Evolutionary conservation across 1,139 yeast species (phyloP).

Genomic region (Geotrichum europaeum): DNA sequence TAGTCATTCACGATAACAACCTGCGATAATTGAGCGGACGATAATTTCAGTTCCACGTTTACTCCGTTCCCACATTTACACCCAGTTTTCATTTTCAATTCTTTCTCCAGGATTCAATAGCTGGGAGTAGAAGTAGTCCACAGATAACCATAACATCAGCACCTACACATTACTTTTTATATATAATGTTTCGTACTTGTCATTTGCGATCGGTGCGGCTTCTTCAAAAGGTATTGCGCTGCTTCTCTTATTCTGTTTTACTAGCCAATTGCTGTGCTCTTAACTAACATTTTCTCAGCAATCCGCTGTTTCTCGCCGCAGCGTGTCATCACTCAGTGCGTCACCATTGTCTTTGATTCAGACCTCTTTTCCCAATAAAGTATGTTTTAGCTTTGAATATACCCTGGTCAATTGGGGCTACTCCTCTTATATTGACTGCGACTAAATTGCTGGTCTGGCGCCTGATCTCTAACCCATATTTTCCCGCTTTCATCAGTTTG

Average conservation of each 20-base stretch:
- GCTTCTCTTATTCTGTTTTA: neutral
- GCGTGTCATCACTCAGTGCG: neutral
- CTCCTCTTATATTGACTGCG: neutral
- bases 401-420: neutral
- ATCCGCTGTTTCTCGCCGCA: neutral
- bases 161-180: neutral
- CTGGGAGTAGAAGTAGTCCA: too few species aligned
- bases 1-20: neutral
- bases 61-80: neutral
- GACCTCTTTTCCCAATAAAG: neutral
- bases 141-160: neutral
- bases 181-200: neutral
- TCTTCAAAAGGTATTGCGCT: neutral
- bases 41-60: neutral
- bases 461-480: neutral
- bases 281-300: neutral
- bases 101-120: too few species aligned
- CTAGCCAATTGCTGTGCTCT: neutral
- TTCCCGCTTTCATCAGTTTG: neutral
- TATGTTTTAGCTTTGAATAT: neutral
- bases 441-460: neutral
- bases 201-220: neutral
- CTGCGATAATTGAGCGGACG: neutral
- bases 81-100: neutral
- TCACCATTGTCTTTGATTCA: neutral